Evolutionary conservation across 2,329 filamentous ascomycete species (phyloP).

Genomic region (Trichoderma atrobrunneum): DNA sequence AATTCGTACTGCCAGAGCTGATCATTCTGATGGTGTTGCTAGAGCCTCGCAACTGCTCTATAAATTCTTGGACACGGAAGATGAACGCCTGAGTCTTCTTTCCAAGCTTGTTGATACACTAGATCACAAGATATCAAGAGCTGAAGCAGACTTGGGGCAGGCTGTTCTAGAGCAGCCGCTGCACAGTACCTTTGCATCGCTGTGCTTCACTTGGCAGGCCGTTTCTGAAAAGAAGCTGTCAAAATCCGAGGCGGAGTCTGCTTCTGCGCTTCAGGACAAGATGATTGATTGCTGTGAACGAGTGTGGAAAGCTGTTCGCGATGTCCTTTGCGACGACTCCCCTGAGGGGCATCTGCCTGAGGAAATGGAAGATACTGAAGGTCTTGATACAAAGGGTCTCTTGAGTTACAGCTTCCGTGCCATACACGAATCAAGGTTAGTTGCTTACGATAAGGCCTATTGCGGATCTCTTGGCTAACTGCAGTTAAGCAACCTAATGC

Average conservation of each 20-base stretch:
- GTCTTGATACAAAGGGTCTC: slow-evolving; percentile 79
- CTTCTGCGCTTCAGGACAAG: slow-evolving; percentile 48
- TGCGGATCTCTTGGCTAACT: slow-evolving; percentile 16
- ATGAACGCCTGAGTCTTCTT: slow-evolving; percentile 51
- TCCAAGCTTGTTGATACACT: slow-evolving; percentile 58
- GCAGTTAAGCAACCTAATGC: slow-evolving; percentile 63
- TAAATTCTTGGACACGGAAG: slow-evolving; percentile 47
- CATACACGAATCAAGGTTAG: slow-evolving; percentile 86
- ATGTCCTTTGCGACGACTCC: slow-evolving; percentile 86
- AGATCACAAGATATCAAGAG: slow-evolving; percentile 61
- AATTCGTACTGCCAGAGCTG: slow-evolving; percentile 73
- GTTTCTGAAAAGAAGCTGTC: slow-evolving; percentile 42
- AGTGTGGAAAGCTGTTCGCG: slow-evolving; percentile 75
- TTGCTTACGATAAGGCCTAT: not conserved
- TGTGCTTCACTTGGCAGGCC: slow-evolving; percentile 57
- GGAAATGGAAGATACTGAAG: slow-evolving; percentile 68
- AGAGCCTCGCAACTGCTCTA: slow-evolving; percentile 70
- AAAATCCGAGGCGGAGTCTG: slow-evolving; percentile 33
- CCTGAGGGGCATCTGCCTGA: slow-evolving; percentile 84
- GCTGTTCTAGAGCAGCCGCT: slow-evolving; percentile 66
- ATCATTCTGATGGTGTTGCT: slow-evolving; percentile 89
- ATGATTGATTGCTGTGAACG: slow-evolving; percentile 60
- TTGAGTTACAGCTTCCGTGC: slow-evolving; percentile 94
- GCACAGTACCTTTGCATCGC: slow-evolving; percentile 66
- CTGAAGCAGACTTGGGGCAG: slow-evolving; percentile 61